phyloP scores from a whole-genome alignment of 305 asterid genomes.

The Solanum chacoense region DNA sequence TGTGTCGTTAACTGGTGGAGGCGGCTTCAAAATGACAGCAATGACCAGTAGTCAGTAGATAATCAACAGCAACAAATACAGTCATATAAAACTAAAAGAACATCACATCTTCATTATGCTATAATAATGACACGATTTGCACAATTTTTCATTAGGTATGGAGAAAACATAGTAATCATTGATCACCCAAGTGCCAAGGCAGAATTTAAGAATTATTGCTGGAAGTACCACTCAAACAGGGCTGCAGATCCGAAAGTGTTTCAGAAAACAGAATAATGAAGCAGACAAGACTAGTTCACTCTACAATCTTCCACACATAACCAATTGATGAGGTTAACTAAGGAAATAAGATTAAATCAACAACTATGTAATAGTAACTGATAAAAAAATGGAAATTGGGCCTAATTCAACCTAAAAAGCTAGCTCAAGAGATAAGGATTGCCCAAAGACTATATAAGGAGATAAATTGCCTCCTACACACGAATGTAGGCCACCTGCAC shows the following conservation, averaged over 20 bases:
- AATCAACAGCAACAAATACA: not conserved
- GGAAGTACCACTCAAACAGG: not conserved
- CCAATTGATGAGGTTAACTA: not conserved
- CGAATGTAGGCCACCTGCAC: not conserved
- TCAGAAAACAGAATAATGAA: not conserved
- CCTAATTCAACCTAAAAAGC: not conserved
- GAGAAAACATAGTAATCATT: not conserved
- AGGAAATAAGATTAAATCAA: not conserved
- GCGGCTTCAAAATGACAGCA: constrained; percentile 58
- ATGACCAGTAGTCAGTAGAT: constrained; percentile 19
- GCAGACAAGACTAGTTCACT: not conserved
- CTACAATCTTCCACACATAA: not conserved
- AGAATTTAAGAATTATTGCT: not conserved
- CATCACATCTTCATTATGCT: not conserved
- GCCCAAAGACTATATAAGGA: not conserved
- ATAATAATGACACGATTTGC: not conserved
- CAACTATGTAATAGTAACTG: not conserved
- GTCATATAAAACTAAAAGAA: not conserved
- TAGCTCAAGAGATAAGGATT: not conserved
- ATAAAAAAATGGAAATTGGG: not conserved
- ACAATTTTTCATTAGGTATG: not conserved
- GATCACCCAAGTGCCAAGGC: not conserved
- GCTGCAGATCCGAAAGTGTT: not conserved
- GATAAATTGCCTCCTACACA: not conserved
- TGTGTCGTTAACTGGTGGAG: constrained; percentile 97